Evolutionary conservation across 495 filamentous ascomycete genomes (phyloP).

Genomic region (Talaromyces liani): DNA sequence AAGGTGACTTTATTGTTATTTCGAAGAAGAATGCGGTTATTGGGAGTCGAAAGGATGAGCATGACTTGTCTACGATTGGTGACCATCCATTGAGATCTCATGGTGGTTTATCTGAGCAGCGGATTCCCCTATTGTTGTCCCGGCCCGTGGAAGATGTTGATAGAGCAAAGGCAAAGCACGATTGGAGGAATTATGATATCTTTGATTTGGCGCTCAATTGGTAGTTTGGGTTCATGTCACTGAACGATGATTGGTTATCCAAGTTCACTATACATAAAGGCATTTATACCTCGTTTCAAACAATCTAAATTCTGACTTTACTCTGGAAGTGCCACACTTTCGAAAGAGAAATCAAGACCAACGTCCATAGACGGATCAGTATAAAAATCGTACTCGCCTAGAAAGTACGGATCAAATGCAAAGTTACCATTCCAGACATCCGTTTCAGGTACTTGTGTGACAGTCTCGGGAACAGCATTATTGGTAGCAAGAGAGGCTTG

Average conservation of each 20-base stretch:
- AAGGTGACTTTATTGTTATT: slow-evolving; percentile 21
- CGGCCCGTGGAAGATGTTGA: neutral
- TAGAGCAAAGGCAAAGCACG: neutral
- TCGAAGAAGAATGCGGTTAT: slow-evolving; percentile 15
- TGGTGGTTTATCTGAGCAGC: slow-evolving; percentile 19
- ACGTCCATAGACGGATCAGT: neutral
- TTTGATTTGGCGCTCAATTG: slow-evolving; percentile 21
- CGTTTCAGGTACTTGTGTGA: neutral
- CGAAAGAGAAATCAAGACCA: neutral
- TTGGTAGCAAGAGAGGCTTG: neutral
- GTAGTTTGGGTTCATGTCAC: neutral
- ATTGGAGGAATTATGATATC: slow-evolving; percentile 20
- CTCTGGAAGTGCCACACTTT: neutral
- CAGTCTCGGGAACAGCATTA: neutral
- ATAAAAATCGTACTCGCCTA: neutral
- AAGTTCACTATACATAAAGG: neutral
- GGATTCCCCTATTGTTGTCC: slow-evolving; percentile 17
- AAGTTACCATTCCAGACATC: neutral
- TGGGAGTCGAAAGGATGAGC: slow-evolving; percentile 16
- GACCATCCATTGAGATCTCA: slow-evolving; percentile 19
- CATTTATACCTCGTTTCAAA: neutral
- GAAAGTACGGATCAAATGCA: slow-evolving; percentile 1
- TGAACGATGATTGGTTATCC: neutral
- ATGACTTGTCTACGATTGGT: slow-evolving; percentile 15
- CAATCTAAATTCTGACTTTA: neutral